A percentile compares a stretch with the other conserved stretches of the same genome.
These are phyloP conservation scores for Coniochaeta sp. DNA, from an alignment of 2,329 filamentous ascomycete genomes.

Conservation along the genomic window DNA sequence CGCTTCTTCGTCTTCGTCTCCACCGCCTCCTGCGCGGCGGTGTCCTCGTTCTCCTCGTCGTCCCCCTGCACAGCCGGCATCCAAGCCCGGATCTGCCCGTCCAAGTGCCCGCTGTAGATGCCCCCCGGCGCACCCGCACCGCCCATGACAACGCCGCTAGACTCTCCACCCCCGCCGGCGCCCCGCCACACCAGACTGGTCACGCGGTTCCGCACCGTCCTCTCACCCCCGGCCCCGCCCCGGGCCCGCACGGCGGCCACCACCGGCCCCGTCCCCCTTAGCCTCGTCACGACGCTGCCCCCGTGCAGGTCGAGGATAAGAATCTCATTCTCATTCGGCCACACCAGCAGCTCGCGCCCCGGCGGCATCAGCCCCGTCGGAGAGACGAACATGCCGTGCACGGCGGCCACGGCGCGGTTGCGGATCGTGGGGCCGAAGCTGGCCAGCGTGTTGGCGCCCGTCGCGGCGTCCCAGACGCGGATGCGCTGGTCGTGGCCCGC, in stretches of 20 bases:
- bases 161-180: constrained; percentile 49
- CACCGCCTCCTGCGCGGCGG: constrained; percentile 32
- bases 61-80: constrained; percentile 41
- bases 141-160: constrained; percentile 53
- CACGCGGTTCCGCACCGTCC: constrained; percentile 59
- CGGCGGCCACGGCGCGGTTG: constrained; percentile 58
- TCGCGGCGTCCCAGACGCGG: constrained; percentile 77
- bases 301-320: constrained; percentile 73
- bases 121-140: constrained; percentile 43
- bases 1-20: constrained; percentile 61
- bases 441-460: constrained; percentile 78
- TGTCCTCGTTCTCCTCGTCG: constrained; percentile 37
- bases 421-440: constrained; percentile 79
- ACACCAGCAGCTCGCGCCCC: constrained; percentile 63
- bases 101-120: constrained; percentile 74
- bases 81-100: constrained; percentile 81
- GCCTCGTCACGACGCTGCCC: constrained; percentile 62
- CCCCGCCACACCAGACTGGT: constrained; percentile 69
- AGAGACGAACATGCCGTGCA: constrained; percentile 53
- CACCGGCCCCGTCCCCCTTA: constrained; percentile 56
- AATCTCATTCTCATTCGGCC: constrained; percentile 76
- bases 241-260: constrained; percentile 36
- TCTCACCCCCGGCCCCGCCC: constrained; percentile 35
- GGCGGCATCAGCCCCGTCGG: constrained; percentile 51
- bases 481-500: constrained; percentile 79